Conservation (phyloP, 805 yeast genomes). For the Ogataea minuta region DNA sequence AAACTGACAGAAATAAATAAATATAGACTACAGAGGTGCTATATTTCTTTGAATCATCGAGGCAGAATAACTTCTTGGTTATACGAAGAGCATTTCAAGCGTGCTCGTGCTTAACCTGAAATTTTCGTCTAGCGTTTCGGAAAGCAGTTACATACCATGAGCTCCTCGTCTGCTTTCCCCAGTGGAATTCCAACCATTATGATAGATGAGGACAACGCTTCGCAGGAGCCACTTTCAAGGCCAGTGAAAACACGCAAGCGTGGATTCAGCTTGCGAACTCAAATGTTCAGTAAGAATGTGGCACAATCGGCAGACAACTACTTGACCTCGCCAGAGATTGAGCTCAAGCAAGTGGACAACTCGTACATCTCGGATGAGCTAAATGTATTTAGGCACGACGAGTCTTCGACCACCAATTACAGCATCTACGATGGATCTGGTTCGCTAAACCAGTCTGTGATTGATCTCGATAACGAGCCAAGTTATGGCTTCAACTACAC, state of each 20-base stretch:
- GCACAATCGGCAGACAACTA: slow-evolving; percentile 25
- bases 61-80: background rate
- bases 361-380: slow-evolving; percentile 28
- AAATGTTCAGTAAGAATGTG: slow-evolving; percentile 50
- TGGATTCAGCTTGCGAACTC: slow-evolving; percentile 67
- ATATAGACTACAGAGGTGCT: slow-evolving; percentile 1
- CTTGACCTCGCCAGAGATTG: slow-evolving; percentile 30
- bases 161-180: background rate
- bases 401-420: slow-evolving; percentile 4
- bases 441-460: slow-evolving; percentile 23
- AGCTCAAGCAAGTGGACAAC: slow-evolving; percentile 32
- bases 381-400: slow-evolving; percentile 18
- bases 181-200: slow-evolving; percentile 4
- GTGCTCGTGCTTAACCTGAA: too few relatives aligned
- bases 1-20: slow-evolving; percentile 8
- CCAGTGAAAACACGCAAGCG: slow-evolving; percentile 46
- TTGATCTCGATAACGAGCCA: slow-evolving; percentile 27
- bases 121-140: too few relatives aligned
- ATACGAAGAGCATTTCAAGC: too few relatives aligned
- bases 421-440: background rate
- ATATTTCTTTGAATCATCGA: slow-evolving; percentile 3
- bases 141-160: background rate
- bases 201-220: slow-evolving; percentile 5
- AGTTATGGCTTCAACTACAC: slow-evolving; percentile 7
- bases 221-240: slow-evolving; percentile 19